Evolutionary conservation across 345 rosid genomes (phyloP).

Genomic region (Aquilaria sinensis): DNA sequence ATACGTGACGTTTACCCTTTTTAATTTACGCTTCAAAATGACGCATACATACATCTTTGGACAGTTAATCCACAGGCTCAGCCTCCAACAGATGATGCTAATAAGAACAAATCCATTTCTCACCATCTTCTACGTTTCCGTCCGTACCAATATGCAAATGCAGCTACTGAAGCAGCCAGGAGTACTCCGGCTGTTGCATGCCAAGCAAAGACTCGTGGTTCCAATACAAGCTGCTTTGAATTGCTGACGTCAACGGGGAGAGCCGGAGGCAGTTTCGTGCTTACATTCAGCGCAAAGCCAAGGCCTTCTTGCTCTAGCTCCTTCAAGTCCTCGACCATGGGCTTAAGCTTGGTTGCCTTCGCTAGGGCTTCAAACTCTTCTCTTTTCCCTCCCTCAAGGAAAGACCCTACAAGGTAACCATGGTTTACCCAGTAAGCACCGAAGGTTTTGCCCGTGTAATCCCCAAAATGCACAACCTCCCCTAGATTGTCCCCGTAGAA

Average conservation of each 20-base stretch:
- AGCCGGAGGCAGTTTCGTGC: conserved; percentile 25
- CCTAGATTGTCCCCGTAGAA: conserved; percentile 80
- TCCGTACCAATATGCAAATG: conserved; percentile 89
- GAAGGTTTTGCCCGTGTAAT: conserved; percentile 53
- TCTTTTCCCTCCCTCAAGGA: conserved; percentile 92
- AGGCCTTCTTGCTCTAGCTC: conserved; percentile 65
- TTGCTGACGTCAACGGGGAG: conserved; percentile 20
- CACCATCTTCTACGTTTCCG: conserved; percentile 85
- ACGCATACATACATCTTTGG: no score
- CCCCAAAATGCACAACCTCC: conserved; percentile 72
- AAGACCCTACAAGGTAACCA: conserved; percentile 80
- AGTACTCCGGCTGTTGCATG: conserved; percentile 74
- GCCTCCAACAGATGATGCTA: no score
- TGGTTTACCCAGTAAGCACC: conserved; percentile 91
- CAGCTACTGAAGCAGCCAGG: conserved; percentile 78
- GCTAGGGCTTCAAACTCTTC: conserved; percentile 89
- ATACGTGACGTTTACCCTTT: no score
- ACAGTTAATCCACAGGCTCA: no score
- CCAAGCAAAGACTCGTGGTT: conserved; percentile 48
- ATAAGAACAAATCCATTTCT: conserved; percentile 6
- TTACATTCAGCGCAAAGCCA: conserved; percentile 50
- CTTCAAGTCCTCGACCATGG: conserved; percentile 41
- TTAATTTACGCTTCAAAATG: no score
- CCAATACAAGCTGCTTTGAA: conserved; percentile 31
- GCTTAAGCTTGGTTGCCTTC: conserved; percentile 53